Percentiles rank a stretch among this genome's conserved stretches.
phyloP scores from a whole-genome alignment of 2,329 filamentous ascomycete genomes.

The Escovopsis weberi region DNA sequence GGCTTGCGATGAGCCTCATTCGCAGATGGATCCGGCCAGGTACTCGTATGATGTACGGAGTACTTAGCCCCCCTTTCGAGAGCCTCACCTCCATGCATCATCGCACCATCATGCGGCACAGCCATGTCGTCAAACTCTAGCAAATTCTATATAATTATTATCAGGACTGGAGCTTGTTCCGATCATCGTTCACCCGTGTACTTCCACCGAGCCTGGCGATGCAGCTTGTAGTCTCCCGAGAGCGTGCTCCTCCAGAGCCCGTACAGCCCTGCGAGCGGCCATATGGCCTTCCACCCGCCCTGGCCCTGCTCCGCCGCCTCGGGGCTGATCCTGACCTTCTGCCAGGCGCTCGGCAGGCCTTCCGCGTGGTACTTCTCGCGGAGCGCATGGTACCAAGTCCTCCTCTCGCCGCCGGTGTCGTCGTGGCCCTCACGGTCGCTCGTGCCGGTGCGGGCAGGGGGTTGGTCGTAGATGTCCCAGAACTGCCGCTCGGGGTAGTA shows the following conservation, averaged over 20 bases:
- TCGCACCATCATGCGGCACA: no score
- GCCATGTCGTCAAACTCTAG: no score
- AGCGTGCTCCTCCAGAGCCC: constrained; percentile 45
- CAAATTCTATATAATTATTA: no score
- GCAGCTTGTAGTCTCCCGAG: constrained; percentile 40
- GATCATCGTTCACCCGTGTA: constrained; percentile 21
- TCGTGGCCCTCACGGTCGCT: no score
- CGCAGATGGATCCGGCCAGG: no score
- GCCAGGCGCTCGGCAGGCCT: constrained; percentile 51
- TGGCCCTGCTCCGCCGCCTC: constrained; percentile 26
- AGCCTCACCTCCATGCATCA: no score
- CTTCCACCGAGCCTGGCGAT: constrained; percentile 39
- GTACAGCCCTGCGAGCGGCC: constrained; percentile 44
- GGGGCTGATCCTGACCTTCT: constrained; percentile 50
- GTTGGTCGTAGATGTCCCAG: constrained; percentile 45
- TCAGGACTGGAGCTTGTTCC: no score
- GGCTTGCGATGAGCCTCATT: no score
- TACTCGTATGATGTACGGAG: no score
- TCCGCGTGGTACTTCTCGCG: constrained; percentile 47
- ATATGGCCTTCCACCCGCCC: constrained; percentile 24
- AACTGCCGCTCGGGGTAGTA: constrained; percentile 66
- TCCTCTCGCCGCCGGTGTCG: no score
- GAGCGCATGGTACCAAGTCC: constrained; percentile 44
- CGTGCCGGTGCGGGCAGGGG: no score
- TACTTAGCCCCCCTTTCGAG: no score